Evolutionary conservation across 2,329 filamentous ascomycete species (phyloP), one percentile per base, ranked within the genome.

Genomic region (Berkeleyomyces basicola): DNA sequence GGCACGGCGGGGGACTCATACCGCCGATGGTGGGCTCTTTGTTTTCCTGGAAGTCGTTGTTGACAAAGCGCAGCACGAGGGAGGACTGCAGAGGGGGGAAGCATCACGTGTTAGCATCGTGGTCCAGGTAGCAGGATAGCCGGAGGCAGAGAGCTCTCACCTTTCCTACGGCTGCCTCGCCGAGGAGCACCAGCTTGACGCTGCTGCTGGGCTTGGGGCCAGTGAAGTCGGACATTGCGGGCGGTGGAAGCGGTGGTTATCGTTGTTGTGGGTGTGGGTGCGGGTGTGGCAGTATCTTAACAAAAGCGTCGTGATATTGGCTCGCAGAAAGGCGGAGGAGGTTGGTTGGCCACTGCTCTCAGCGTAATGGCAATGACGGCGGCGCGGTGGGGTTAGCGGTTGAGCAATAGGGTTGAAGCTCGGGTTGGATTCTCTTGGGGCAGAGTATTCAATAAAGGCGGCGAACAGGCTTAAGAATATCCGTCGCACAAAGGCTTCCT

Each of bases 11-110:
- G 42, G 59, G 62, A 49, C 60, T 49, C 81, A 67, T 81, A 95
- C 90, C 90, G 80, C 93, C 93, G 76, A 99, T 99, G 67, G 93
- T 99, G 66, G 93, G 93, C 75, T 99, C 93, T 80, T 97, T 97
- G 77, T 97, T 97, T 77, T 97, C 93, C 79, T 99, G 93, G 71
- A 99, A 99, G 76, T 97, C 92, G 77, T 99, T 93, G 81, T 97
- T 97, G 73, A 99, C 93, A 76, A 99, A 99, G 71, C 93, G 90
- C 72, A 99, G 82, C 67, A 99, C 93, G 64, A 99, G 85, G 55
- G 93, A 99, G 59, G 93, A 97, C 93, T 95, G 70, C 33, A 63
- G 61, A n/a, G 49, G 11, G 31, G 31, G 37, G 39, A 40, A 39
- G 59, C 31, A 42, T 58, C 39, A 40, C 14, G 44, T 31, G 31